Evolutionary conservation across 768 basidiomycete genomes (phyloP), one percentile per base, ranked within the genome.

Genomic region (Boletus patriciae): DNA sequence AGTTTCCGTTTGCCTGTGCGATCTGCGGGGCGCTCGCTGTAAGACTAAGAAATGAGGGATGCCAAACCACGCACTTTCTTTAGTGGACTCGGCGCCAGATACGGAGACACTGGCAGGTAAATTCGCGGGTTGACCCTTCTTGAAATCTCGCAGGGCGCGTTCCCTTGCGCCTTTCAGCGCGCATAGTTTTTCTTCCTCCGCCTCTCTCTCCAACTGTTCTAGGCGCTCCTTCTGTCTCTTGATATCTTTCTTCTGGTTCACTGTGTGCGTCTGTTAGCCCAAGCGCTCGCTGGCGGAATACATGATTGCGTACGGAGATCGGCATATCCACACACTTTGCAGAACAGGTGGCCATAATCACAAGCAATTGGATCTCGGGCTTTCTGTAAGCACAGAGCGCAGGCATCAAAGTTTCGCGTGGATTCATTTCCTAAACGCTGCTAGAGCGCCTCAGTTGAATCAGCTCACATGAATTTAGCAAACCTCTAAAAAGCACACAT

Each of bases 271-370:
- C 34, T 41, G 47, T 69, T 11, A 65, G 54, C 41, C 51, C 49
- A 43, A 16, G 18, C 25, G 4, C 46, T 40, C 54, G 25, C 60
- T 51, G 52, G 52, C 16, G 16, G 50, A 52, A 41, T 34, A 53
- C 9, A 40, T 18, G 34, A 50, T 45, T 29, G 21, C 87, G 69
- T 75, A 91, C 90, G 71, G 29, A 96, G 82, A 67, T 95, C 92
- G 2, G 88, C 84, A 57, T 94, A 85, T 25, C 88, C 88, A 65
- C 97, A 98, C 74, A 97, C 96, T 69, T 90, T 92, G 80, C 97
- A 99, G 71, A 94, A 98, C 23, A 98, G 63, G 73, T 98, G 97
- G 0, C 97, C 97, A 49, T 90, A 82, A 21, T 75, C 64, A 66
- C 97, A 98, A 12, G 87, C 82, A 34, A 95, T 77, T 0, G 96